phyloP scores from a whole-genome alignment of 306 rosid species.

The Pyrus betulifolia region DNA sequence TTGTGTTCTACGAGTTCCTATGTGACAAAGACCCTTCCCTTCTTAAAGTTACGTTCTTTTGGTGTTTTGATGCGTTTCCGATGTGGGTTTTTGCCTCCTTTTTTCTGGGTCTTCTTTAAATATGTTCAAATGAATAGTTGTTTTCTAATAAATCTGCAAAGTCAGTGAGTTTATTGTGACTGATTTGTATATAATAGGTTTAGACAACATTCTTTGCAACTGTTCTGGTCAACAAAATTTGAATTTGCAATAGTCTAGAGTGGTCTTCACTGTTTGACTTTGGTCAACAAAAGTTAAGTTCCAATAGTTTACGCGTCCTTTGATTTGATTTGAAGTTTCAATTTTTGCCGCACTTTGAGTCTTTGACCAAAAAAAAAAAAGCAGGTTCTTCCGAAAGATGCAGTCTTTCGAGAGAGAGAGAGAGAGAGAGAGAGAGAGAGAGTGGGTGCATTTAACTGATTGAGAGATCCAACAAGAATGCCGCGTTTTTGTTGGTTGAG shows the following conservation, averaged over 20 bases:
- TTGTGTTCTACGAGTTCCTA: neutral
- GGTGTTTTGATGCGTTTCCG: neutral
- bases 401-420: neutral
- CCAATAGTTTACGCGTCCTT: neutral
- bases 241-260: neutral
- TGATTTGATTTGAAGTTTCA: neutral
- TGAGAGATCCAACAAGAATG: neutral
- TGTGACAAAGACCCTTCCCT: neutral
- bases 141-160: neutral
- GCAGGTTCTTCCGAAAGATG: neutral
- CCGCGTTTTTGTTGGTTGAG: neutral
- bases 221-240: neutral
- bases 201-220: neutral
- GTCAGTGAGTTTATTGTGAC: neutral
- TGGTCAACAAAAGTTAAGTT: too few relatives aligned
- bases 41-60: constrained; percentile 3
- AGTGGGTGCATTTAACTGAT: neutral
- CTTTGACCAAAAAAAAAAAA: neutral
- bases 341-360: neutral
- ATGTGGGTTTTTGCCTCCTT: neutral
- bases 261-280: neutral
- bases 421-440: neutral
- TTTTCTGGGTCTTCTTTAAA: neutral
- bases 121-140: neutral
- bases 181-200: neutral